Evolutionary conservation across 768 basidiomycete species (phyloP), one percentile per base, ranked within the genome.

Genomic region (Lentinula raphanica): DNA sequence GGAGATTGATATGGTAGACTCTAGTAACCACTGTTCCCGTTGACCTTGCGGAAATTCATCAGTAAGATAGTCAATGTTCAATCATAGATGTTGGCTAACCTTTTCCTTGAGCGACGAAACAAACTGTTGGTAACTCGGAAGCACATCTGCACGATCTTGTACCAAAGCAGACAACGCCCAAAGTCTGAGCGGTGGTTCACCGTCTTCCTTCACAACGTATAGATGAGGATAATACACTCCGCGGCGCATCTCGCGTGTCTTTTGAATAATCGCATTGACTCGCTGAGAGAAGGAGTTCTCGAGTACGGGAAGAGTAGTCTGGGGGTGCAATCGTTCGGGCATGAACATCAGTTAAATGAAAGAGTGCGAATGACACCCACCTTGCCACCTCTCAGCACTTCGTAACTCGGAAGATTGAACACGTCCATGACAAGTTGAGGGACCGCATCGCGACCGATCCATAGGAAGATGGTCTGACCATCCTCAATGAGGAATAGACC

Each of bases 371-470:
- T 19, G 17, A 48, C 60, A 63, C 77, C 60, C 65, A 90, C 94
- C 86, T 99, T 99, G 64, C 97, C 97, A 49, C 93, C 93, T 53
- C 90, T 89, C 54, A 99, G 76, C 15, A 88, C 88, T 40, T 92
- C 91, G 67, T 98, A 98, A 63, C 73, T 87, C 0, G 90, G 87
- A 35, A 98, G 78, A 67, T 92, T 86, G 73, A 99, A 98, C 17
- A 98, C 95, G 66, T 99, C 97, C 79, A 87, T 79, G 60, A 98
- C 76, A 48, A 98, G 83, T 67, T 95, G 90, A 9, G 95, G 92
- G n/a, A 98, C 94, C 7, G 97, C 94, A 69, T 98, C 96, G 29
- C 94, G 86, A n/a, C 97, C 97, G 50, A 99, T 85, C 89, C 93
- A 98, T 49, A 98, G 79, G 85, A 99, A 98, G 67, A 99, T 92